Base-by-base conservation (phyloP, 2,329 filamentous ascomycete species). In the Xylariaceae sp. region DNA sequence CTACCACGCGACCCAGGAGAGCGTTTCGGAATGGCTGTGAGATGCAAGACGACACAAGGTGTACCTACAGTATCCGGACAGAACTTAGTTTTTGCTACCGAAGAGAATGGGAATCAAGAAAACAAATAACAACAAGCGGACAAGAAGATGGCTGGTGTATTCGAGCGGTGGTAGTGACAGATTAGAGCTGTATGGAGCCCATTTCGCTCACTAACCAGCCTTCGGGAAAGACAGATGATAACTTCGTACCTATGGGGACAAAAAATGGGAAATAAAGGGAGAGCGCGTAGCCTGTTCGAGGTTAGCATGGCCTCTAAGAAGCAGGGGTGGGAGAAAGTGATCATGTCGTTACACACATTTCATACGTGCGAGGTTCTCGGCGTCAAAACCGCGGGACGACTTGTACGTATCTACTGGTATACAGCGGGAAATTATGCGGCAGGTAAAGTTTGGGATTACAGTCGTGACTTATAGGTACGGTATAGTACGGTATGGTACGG, bases 261-360 rank as follows among this genome's bases (percentile, higher is more conserved):
- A 43, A 59, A 60, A 57, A 58, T 61, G 59, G 62, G 62, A 62
- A 57, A 63, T 63, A 67, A 67, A 65, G 64, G 64, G 60, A 63
- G 55, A 53, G 45, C 51, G 58, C 62, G 45, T 61, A 65, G 51
- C 64, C 61, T 55, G 48, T 47, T 60, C 42, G 46, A 49, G 63
- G 9, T 52, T 67, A 65, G 64, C 35, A 39, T 47, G 8, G 39
- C 39, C 43, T 31, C n/a, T n/a, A 3, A 9, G 8, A 11, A 5
- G 35, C 35, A 37, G 64, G 62, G 56, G 48, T 46, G 26, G 43
- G 53, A 63, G 62, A 60, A 62, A 58, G 60, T 54, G 43, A 54
- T 53, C 47, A 43, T 44, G 60, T 57, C 32, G 32, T 5, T 34
- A 34, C 32, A 5, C 8, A 11, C 19, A 19, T 19, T 19, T 19